Evolutionary conservation across 352 stramenopile species (phyloP).

Genomic region (Phytophthora cryptogea): DNA sequence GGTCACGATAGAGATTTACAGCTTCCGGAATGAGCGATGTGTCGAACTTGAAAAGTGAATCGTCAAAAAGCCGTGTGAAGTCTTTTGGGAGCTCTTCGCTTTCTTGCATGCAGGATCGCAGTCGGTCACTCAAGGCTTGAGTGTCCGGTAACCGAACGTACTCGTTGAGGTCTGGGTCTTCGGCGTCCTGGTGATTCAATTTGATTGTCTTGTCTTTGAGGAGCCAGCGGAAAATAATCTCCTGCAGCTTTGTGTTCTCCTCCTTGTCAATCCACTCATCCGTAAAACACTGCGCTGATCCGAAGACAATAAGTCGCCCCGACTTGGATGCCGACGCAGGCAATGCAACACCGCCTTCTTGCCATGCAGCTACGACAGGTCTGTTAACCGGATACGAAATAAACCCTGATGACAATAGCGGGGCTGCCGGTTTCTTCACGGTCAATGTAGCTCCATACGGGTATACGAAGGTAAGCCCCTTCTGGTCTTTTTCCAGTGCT

Average conservation of each 20-base stretch:
- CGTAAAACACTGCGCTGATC: constrained; percentile 92
- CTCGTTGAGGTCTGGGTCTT: constrained; percentile 88
- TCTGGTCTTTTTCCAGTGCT: constrained; percentile 79
- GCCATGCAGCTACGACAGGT: constrained; percentile 91
- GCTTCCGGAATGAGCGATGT: constrained; percentile 95
- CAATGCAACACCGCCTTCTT: constrained; percentile 67
- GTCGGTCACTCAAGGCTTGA: constrained; percentile 89
- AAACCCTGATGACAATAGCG: constrained; percentile 91
- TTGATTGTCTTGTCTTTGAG: constrained; percentile 83
- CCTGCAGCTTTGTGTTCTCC: constrained; percentile 92
- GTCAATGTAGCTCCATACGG: constrained; percentile 94
- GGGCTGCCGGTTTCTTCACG: constrained; percentile 89
- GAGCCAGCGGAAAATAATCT: constrained; percentile 94
- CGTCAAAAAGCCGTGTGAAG: constrained; percentile 94
- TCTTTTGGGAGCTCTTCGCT: constrained; percentile 94
- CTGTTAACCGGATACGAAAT: constrained; percentile 97
- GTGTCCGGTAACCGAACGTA: constrained; percentile 94
- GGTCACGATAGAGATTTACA: constrained; percentile 90
- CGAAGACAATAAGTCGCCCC: constrained; percentile 88
- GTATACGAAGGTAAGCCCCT: constrained; percentile 94
- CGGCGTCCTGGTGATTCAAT: constrained; percentile 68
- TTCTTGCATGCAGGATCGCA: constrained; percentile 96
- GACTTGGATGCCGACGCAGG: constrained; percentile 45
- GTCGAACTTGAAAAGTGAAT: constrained; percentile 94
- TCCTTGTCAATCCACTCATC: constrained; percentile 97